Evolutionary conservation across 768 basidiomycete species (phyloP).

Genomic region (Kwoniella europaea): DNA sequence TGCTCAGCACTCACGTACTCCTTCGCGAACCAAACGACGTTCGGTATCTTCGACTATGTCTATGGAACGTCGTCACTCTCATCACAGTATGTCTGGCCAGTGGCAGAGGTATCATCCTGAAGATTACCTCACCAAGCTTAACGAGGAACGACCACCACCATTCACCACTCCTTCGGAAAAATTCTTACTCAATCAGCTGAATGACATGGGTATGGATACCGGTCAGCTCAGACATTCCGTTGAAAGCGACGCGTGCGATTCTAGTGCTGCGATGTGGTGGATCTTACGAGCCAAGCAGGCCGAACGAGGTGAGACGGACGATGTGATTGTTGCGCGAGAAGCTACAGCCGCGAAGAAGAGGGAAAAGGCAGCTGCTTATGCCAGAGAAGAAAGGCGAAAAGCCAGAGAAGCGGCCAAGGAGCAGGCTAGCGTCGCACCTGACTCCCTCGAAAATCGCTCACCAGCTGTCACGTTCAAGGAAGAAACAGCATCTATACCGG

Average conservation of each 20-base stretch:
- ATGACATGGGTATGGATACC: slow-evolving; percentile 82
- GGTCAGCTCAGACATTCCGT: slow-evolving; percentile 96
- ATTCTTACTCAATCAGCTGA: slow-evolving; percentile 75
- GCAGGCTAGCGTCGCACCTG: slow-evolving; percentile 3
- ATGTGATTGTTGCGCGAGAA: slow-evolving; percentile 36
- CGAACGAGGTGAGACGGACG: slow-evolving; percentile 72
- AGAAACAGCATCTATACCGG: slow-evolving; percentile 22
- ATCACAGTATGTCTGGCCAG: slow-evolving; percentile 62
- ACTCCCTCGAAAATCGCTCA: neutral
- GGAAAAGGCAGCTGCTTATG: slow-evolving; percentile 37
- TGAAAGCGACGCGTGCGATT: slow-evolving; percentile 86
- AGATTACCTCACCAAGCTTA: slow-evolving; percentile 58
- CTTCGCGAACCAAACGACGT: slow-evolving; percentile 91
- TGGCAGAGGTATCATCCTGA: slow-evolving; percentile 60
- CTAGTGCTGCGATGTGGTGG: slow-evolving; percentile 93
- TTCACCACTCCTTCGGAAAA: slow-evolving; percentile 85
- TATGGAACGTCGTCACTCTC: slow-evolving; percentile 48
- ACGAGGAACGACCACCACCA: slow-evolving; percentile 66
- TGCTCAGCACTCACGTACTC: slow-evolving; percentile 69
- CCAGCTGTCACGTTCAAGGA: slow-evolving; percentile 30
- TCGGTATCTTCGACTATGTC: slow-evolving; percentile 83
- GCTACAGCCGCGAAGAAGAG: slow-evolving; percentile 37
- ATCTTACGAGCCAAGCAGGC: slow-evolving; percentile 69
- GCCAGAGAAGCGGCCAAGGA: slow-evolving; percentile 19
- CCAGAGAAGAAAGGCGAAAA: slow-evolving; percentile 38